phyloP scores from a whole-genome alignment of 148 eudicot genomes.

The Silene conica region DNA sequence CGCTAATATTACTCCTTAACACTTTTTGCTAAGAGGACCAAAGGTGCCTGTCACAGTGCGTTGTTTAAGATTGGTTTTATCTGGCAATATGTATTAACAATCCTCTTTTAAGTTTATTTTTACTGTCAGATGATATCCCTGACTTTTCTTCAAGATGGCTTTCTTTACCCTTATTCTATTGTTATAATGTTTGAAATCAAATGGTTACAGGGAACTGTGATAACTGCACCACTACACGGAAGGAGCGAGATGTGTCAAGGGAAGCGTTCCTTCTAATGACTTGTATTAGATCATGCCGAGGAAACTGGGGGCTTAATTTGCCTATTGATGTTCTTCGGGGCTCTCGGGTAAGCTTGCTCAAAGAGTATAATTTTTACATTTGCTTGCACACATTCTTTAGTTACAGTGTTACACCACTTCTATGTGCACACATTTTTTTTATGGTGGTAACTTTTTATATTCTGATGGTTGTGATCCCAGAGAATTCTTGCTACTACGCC shows the following conservation, averaged over 20 bases:
- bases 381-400: too few species aligned
- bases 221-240: conserved; percentile 61
- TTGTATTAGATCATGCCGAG: conserved; percentile 64
- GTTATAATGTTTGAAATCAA: background rate
- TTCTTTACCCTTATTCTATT: background rate
- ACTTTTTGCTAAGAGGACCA: background rate
- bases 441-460: too few species aligned
- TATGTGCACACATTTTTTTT: too few species aligned
- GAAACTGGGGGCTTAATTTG: conserved; percentile 71
- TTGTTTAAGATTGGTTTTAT: conserved; percentile 1
- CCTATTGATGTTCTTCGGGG: conserved; percentile 87
- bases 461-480: too few species aligned
- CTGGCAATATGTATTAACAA: background rate
- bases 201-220: conserved; percentile 65
- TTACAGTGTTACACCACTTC: too few species aligned
- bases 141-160: too few species aligned
- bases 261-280: conserved; percentile 78
- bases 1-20: background rate
- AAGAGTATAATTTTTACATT: background rate
- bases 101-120: background rate
- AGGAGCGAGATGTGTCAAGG: conserved; percentile 64
- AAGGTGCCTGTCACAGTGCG: background rate
- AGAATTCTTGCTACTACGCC: too few species aligned
- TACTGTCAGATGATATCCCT: background rate
- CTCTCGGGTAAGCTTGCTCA: conserved; percentile 60